Evolutionary conservation across 1,284 basidiomycete species (phyloP).

Genomic region (Schizopora paradoxa): DNA sequence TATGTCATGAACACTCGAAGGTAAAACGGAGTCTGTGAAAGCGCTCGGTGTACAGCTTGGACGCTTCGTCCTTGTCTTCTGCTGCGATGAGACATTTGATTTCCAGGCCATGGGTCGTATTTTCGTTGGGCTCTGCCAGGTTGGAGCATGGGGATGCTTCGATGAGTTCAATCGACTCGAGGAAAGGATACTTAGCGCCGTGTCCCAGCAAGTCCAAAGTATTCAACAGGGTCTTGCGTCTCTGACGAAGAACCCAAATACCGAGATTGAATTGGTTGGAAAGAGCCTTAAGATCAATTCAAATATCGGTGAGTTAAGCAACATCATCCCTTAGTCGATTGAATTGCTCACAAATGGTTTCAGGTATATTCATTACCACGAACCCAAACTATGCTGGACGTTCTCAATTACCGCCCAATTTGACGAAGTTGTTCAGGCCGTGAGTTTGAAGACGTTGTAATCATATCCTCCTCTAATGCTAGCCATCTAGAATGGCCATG

Average conservation of each 20-base stretch:
- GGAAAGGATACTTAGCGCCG: conserved; percentile 95
- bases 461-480: conserved; percentile 37
- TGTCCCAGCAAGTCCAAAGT: conserved; percentile 98
- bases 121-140: conserved; percentile 97
- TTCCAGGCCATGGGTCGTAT: conserved; percentile 99
- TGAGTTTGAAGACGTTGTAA: conserved; percentile 40
- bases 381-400: conserved; percentile 98
- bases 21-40: conserved; percentile 99
- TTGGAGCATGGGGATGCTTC: conserved; percentile 99
- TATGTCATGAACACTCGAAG: conserved; percentile 32
- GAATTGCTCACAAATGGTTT: conserved; percentile 8
- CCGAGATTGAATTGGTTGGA: conserved; percentile 94
- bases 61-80: conserved; percentile 97
- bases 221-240: conserved; percentile 93
- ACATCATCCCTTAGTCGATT: conserved; percentile 17
- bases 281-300: conserved; percentile 90
- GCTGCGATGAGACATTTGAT: conserved; percentile 99
- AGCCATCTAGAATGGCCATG: conserved; percentile 99
- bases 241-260: conserved; percentile 75
- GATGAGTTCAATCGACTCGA: conserved; percentile 98
- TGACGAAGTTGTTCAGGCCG: conserved; percentile 94
- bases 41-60: conserved; percentile 97
- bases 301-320: conserved; percentile 79
- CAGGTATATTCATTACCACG: conserved; percentile 94
- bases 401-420: conserved; percentile 93